Evolutionary conservation across 108 stramenopile genomes (phyloP).

Genomic region (Aurantiochytrium sp.): DNA sequence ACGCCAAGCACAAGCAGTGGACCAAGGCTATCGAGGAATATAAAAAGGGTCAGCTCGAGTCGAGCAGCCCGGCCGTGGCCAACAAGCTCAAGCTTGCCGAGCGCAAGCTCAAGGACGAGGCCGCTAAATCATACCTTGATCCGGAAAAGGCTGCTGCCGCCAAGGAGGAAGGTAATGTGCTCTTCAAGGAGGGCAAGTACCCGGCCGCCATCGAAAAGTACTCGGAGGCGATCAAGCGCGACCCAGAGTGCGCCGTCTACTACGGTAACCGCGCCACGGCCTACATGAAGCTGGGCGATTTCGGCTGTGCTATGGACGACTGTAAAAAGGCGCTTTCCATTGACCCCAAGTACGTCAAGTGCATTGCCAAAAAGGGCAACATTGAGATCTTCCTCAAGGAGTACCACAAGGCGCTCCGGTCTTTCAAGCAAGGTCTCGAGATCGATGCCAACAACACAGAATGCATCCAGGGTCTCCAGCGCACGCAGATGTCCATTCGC

Average conservation of each 20-base stretch:
- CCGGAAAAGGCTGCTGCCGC: slow-evolving; percentile 92
- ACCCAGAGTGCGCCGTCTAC: slow-evolving; percentile 90
- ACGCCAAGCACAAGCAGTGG: slow-evolving; percentile 78
- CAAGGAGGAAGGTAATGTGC: slow-evolving; percentile 90
- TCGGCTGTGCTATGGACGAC: slow-evolving; percentile 82
- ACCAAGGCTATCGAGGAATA: slow-evolving; percentile 80
- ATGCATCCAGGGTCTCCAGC: slow-evolving; percentile 81
- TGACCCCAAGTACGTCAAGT: slow-evolving; percentile 95
- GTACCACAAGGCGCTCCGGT: slow-evolving; percentile 91
- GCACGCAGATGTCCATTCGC: slow-evolving; percentile 66
- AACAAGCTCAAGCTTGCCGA: slow-evolving; percentile 74
- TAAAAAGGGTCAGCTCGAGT: slow-evolving; percentile 71
- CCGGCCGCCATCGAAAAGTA: slow-evolving; percentile 71
- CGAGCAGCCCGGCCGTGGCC: slow-evolving; percentile 10
- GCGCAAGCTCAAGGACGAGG: slow-evolving; percentile 82
- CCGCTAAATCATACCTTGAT: slow-evolving; percentile 75
- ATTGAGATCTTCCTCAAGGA: slow-evolving; percentile 94
- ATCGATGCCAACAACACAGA: slow-evolving; percentile 74
- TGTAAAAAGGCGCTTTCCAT: slow-evolving; percentile 88
- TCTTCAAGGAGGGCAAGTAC: slow-evolving; percentile 81
- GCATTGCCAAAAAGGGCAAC: slow-evolving; percentile 95
- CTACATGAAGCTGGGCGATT: slow-evolving; percentile 90
- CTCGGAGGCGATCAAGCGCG: slow-evolving; percentile 89
- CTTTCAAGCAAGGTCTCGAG: slow-evolving; percentile 80
- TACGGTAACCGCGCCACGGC: slow-evolving; percentile 94